phyloP scores from a whole-genome alignment of 176 grass and related monocot genomes.

The Poa annua region DNA sequence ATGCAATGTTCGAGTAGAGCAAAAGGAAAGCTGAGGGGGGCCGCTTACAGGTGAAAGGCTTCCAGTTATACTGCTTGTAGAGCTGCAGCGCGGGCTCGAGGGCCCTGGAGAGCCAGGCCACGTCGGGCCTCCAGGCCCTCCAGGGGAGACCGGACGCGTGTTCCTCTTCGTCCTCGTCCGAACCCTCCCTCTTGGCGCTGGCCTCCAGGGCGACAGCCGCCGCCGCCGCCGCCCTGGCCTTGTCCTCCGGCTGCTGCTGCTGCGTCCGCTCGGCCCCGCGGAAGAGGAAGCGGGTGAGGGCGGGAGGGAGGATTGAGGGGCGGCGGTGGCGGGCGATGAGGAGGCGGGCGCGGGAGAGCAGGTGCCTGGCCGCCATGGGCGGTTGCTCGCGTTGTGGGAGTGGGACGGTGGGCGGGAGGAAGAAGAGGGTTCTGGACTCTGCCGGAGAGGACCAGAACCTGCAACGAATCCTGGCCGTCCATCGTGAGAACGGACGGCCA shows the following conservation, averaged over 20 bases:
- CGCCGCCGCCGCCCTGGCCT: slow-evolving; percentile 31
- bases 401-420: background rate
- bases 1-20: no score
- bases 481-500: background rate
- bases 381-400: background rate
- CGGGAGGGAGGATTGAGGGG: slow-evolving; percentile 27
- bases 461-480: background rate
- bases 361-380: slow-evolving; percentile 64
- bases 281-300: slow-evolving; percentile 55
- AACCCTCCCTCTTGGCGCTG: slow-evolving; percentile 18
- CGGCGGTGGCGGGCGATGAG: slow-evolving; percentile 42
- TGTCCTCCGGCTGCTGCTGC: slow-evolving; percentile 39
- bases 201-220: slow-evolving; percentile 37
- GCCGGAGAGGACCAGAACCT: background rate
- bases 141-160: slow-evolving; percentile 36
- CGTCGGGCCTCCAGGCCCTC: slow-evolving; percentile 83
- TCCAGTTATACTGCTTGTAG: slow-evolving; percentile 87
- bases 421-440: background rate
- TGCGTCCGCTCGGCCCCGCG: slow-evolving; percentile 17
- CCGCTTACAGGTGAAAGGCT: slow-evolving; percentile 53
- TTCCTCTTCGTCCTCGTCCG: slow-evolving; percentile 46
- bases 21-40: no score
- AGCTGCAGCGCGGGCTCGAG: slow-evolving; percentile 83
- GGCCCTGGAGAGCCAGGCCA: slow-evolving; percentile 87
- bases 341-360: slow-evolving; percentile 55